Conservation (phyloP, 345 rosid genomes). For the Pseudoturritis turrita region DNA sequence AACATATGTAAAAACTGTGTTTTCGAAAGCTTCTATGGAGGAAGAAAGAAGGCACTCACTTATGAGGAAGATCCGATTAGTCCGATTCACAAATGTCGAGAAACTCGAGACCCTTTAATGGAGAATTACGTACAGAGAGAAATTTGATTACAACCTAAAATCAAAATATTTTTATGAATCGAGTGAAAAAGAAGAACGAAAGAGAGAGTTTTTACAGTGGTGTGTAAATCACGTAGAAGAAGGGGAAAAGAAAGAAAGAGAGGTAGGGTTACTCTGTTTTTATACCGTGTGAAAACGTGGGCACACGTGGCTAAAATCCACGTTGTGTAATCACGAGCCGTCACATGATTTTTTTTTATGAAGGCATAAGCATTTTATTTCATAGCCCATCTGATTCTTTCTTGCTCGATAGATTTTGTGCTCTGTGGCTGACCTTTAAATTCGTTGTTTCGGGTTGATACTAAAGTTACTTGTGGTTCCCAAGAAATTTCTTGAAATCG, state of each 20-base stretch:
- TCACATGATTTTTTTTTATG: neutral
- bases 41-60: constrained; percentile 17
- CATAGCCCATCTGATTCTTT: neutral
- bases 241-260: neutral
- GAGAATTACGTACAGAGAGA: neutral
- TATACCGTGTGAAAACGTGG: constrained; percentile 1
- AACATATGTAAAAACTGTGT: neutral
- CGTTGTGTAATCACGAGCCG: neutral
- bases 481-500: neutral
- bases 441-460: neutral
- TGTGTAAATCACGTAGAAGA: constrained; percentile 16
- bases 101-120: constrained; percentile 12
- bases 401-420: constrained; percentile 3
- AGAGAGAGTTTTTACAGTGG: constrained; percentile 30
- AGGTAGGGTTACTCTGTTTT: neutral
- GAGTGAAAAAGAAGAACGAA: constrained; percentile 18
- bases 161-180: constrained; percentile 2
- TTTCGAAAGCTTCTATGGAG: neutral
- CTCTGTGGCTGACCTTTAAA: constrained; percentile 3
- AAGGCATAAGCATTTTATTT: neutral
- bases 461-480: neutral
- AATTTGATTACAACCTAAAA: neutral
- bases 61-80: constrained; percentile 13
- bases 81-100: constrained; percentile 19
- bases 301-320: constrained; percentile 7